A percentile compares a stretch with the other conserved stretches of the same genome.
phyloP scores from a whole-genome alignment of 345 rosid genomes.

The Aethionema arabicum region DNA sequence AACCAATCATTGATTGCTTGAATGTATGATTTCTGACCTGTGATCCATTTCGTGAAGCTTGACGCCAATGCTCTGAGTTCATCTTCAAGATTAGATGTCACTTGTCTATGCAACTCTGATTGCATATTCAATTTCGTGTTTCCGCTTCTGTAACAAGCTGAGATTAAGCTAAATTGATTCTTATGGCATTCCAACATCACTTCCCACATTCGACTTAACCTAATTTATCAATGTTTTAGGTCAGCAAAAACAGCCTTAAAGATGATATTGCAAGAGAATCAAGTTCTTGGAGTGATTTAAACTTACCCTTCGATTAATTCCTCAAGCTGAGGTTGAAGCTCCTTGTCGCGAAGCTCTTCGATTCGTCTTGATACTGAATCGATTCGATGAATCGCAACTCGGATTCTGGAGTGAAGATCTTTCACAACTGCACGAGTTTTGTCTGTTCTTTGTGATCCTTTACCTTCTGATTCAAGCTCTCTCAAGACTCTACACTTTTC shows the following conservation, averaged over 20 bases:
- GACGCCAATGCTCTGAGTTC: slow-evolving; percentile 59
- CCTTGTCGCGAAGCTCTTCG: slow-evolving; percentile 88
- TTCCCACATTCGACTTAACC: slow-evolving; percentile 96
- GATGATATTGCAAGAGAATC: not conserved
- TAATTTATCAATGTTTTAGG: slow-evolving; percentile 24
- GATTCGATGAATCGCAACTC: slow-evolving; percentile 89
- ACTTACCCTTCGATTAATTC: slow-evolving; percentile 89
- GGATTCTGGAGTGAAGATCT: slow-evolving; percentile 92
- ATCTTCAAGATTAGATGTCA: slow-evolving; percentile 60
- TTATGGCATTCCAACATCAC: slow-evolving; percentile 87
- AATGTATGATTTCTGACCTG: slow-evolving; percentile 67
- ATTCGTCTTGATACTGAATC: slow-evolving; percentile 83
- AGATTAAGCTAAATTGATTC: slow-evolving; percentile 62
- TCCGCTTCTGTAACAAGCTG: slow-evolving; percentile 47
- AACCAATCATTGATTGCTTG: slow-evolving; percentile 73
- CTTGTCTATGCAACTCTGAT: slow-evolving; percentile 67
- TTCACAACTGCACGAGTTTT: slow-evolving; percentile 86
- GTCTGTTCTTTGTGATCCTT: slow-evolving; percentile 53
- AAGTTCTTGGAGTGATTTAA: slow-evolving; percentile 8
- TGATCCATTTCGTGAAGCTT: slow-evolving; percentile 76
- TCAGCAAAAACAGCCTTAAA: no score
- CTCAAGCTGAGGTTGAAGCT: slow-evolving; percentile 97
- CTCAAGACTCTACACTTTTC: slow-evolving; percentile 58
- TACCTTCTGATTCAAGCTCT: slow-evolving; percentile 69
- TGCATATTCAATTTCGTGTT: slow-evolving; percentile 48